A percentile compares a stretch with the other conserved stretches of the same genome.
Conservation (phyloP, 2,329 filamentous ascomycete genomes). For the Blastomyces silverae region DNA sequence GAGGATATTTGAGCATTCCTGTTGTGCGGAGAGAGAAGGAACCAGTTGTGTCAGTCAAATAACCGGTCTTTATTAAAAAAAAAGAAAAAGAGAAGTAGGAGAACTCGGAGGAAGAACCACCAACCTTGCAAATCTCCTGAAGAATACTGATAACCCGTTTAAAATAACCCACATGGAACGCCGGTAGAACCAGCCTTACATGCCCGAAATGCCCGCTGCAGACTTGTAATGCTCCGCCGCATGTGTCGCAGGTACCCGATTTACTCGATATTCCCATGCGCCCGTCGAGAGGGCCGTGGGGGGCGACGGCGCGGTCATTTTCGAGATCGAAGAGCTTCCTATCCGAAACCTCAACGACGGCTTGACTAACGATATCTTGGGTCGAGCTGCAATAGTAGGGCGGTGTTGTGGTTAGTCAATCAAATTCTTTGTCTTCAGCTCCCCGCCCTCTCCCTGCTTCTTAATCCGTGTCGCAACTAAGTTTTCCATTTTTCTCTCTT, state of each 20-base stretch:
- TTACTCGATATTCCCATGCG: conserved; percentile 88
- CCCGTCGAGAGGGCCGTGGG: conserved; percentile 79
- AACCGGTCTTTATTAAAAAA: neutral
- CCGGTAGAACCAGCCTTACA: conserved; percentile 80
- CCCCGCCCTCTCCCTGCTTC: neutral
- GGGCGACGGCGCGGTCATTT: conserved; percentile 65
- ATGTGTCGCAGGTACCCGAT: conserved; percentile 70
- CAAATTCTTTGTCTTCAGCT: neutral
- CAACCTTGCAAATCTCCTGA: conserved; percentile 85
- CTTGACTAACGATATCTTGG: conserved; percentile 92
- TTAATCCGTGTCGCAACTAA: neutral
- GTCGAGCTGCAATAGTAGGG: conserved; percentile 57
- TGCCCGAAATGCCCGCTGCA: conserved; percentile 96
- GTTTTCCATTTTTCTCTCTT: neutral
- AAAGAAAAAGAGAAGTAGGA: no score
- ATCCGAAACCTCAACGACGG: conserved; percentile 89
- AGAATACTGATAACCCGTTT: conserved; percentile 87
- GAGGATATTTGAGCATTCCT: conserved; percentile 76
- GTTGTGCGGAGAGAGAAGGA: neutral
- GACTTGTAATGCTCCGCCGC: conserved; percentile 68
- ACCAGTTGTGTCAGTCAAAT: neutral
- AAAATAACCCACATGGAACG: conserved; percentile 93
- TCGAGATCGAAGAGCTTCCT: conserved; percentile 87
- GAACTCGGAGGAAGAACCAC: conserved; percentile 9
- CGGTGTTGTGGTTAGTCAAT: conserved; percentile 13